phyloP scores from a whole-genome alignment of 352 stramenopile genomes.

The Pythium myriotylum region DNA sequence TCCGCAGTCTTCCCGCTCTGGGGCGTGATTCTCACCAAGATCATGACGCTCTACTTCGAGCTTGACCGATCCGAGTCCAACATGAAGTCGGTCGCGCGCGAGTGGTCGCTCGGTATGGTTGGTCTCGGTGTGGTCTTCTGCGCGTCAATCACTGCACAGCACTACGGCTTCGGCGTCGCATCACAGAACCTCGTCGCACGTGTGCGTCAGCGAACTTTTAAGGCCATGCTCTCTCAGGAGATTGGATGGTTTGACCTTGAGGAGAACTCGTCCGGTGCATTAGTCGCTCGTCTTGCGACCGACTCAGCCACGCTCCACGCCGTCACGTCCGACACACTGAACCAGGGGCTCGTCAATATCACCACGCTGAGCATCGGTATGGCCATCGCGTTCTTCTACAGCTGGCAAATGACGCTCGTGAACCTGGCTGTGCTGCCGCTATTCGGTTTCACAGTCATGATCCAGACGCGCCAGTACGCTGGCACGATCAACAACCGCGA shows the following conservation, averaged over 20 bases:
- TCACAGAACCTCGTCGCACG: constrained; percentile 50
- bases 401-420: constrained; percentile 62
- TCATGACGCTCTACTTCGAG: constrained; percentile 57
- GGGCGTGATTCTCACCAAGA: constrained; percentile 55
- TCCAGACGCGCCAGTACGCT: constrained; percentile 44
- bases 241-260: constrained; percentile 75
- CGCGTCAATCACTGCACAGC: constrained; percentile 42
- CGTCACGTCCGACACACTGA: constrained; percentile 71
- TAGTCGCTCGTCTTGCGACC: constrained; percentile 64
- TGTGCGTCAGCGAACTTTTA: constrained; percentile 47
- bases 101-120: constrained; percentile 43
- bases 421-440: constrained; percentile 35
- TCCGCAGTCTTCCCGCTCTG: constrained; percentile 48
- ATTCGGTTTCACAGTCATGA: constrained; percentile 39
- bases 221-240: constrained; percentile 69
- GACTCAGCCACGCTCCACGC: constrained; percentile 78
- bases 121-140: constrained; percentile 41
- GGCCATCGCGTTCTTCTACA: no score
- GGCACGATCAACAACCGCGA: constrained; percentile 41
- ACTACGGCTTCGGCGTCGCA: constrained; percentile 59
- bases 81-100: constrained; percentile 39
- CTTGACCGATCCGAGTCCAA: constrained; percentile 38
- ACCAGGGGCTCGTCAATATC: constrained; percentile 50
- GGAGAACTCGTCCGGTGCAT: constrained; percentile 62
- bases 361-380: constrained; percentile 61